Evolutionary conservation across 2,329 filamentous ascomycete species (phyloP), one percentile per base, ranked within the genome.

Genomic region (Corynespora cassiicola): DNA sequence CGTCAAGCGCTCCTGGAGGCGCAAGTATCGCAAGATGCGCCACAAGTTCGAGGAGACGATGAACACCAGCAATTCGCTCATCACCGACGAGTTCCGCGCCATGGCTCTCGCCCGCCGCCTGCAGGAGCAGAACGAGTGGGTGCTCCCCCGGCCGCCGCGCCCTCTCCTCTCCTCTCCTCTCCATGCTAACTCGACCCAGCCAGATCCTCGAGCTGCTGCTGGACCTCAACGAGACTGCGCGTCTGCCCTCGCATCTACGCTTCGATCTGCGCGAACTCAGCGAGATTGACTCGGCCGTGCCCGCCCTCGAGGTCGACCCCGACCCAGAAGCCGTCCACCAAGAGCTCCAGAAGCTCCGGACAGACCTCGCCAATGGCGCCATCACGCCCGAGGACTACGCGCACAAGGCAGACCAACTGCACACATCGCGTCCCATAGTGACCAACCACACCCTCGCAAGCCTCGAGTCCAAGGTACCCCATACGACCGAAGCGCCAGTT

Each of bases 11-110:
- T 68, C 65, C 39, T 68, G 64, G 63, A 66, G 65, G 80, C 95
- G 96, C 74, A 99, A 99, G 76, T 99, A 95, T 69, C 86, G 87
- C 58, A 95, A 95, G 78, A 88, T 94, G 84, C 85, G 87, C 71
- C 78, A 86, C 65, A 76, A 78, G 18, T 95, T 94, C 62, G 87
- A 94, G 55, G 77, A 84, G 33, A 83, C 82, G 59, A 88, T 91
- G 81, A 81, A 85, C 40, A 83, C 89, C 51, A 88, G 89, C 66
- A 94, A 95, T 70, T 80, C 85, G 37, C 78, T 94, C 44, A 94
- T 94, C 70, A 83, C 84, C 56, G 79, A 88, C 37, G 90, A 94
- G 68, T 87, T 88, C 66, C 85, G 86, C 69, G 88, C 91, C 22
- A 83, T 87, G 45, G 84, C 86, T 51, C 87, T 89, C 4, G 88